Conservation (phyloP, 2,329 filamentous ascomycete species). For the Claviceps pusilla region DNA sequence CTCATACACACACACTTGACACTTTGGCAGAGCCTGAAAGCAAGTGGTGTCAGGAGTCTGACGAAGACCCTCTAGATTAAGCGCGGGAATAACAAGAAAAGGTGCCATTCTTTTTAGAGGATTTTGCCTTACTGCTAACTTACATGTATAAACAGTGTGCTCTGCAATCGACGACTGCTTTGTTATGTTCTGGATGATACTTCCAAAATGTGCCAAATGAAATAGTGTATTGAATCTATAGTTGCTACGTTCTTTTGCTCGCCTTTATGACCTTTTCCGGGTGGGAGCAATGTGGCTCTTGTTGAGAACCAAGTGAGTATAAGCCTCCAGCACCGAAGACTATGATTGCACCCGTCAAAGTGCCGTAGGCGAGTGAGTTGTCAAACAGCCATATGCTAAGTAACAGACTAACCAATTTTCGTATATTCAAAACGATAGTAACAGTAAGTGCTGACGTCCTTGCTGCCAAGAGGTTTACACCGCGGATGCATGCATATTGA, state of each 20-base stretch:
- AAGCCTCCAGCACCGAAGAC: constrained; percentile 86
- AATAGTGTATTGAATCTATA: not conserved
- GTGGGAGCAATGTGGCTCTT: constrained; percentile 7
- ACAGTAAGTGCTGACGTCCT: constrained; percentile 85
- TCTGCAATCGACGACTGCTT: not conserved
- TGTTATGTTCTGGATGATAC: not conserved
- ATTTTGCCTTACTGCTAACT: not conserved
- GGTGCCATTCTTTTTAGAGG: not conserved
- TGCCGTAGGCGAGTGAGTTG: constrained; percentile 61
- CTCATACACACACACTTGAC: no score
- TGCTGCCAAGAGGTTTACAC: constrained; percentile 85
- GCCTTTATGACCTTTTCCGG: not conserved
- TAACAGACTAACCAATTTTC: constrained; percentile 82
- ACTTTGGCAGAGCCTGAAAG: no score
- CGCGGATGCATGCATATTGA: constrained; percentile 87
- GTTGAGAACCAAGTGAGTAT: constrained; percentile 60
- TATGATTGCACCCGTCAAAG: constrained; percentile 64
- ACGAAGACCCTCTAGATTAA: not conserved
- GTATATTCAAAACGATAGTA: constrained; percentile 88
- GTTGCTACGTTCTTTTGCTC: not conserved
- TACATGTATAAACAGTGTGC: not conserved
- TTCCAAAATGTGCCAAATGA: not conserved
- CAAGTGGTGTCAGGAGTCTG: no score
- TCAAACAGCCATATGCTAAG: constrained; percentile 91
- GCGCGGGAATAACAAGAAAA: not conserved